Evolutionary conservation across 345 rosid species (phyloP), one percentile per base, ranked within the genome.

Genomic region (Pistacia integerrima): DNA sequence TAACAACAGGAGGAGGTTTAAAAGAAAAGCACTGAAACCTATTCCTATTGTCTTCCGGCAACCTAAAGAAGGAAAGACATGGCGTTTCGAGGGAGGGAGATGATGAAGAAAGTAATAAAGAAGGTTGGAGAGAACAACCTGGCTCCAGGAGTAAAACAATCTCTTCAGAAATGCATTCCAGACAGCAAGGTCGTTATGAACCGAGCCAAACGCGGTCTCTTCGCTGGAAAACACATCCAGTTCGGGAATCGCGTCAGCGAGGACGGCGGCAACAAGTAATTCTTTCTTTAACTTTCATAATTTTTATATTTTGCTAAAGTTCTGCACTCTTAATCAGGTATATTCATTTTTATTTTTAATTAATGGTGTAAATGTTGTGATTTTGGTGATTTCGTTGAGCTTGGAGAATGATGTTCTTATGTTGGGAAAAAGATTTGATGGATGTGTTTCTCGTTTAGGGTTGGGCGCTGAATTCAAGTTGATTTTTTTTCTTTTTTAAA

Each of bases 221-320:
- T 68, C 86, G 97, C 98, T 14, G 97, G 97, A 70, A 92, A 94
- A 58, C 98, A 96, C 78, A 92, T 96, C 83, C 97, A 88, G 76
- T 96, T 88, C 83, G 99, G 98, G 18, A 93, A 96, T 74, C 90
- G 82, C 4, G 79, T 93, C 84, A 93, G 99, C 69, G 97, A 96
- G 85, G 93, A 96, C 76, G 98, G 97, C 64, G 97, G 98, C 67
- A 96, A 96, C 90, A 96, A 92, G 98, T 92, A 48, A 36, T 66
- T 76, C 66, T 33, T 35, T 68, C 38, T 20, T 64, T 59, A 8
- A 11, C 4, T 58, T 41, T 18, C 13, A 49, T 11, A 51, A 11
- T 51, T 12, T 51, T 51, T 51, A 11, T 51, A 0, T 11, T 14
- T 51, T 12, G 55, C 55, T 51, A 12, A 51, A 51, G 17, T 51